These are phyloP conservation scores for Symbiodinium pilosum DNA, from an alignment of 73 alveolate genomes.

Conservation along the genomic window DNA sequence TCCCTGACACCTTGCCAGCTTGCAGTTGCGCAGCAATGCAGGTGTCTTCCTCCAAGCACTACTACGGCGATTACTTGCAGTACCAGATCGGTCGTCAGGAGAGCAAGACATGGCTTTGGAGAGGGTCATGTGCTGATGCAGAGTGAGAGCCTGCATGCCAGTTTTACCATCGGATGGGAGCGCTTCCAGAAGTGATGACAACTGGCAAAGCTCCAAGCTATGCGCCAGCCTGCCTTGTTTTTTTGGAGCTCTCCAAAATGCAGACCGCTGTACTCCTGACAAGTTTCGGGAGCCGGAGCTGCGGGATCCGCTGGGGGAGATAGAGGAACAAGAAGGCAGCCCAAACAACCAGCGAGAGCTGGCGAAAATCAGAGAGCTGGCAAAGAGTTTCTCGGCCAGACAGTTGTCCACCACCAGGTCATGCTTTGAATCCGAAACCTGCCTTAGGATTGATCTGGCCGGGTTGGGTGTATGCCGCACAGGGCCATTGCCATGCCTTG, in stretches of 20 bases:
- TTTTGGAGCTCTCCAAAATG: too few relatives aligned
- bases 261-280: too few relatives aligned
- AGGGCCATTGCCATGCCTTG: too few relatives aligned
- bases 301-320: background rate
- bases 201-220: slow-evolving; percentile 92
- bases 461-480: too few relatives aligned
- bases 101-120: background rate
- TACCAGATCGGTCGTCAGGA: slow-evolving; percentile 94
- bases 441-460: too few relatives aligned
- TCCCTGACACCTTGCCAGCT: background rate
- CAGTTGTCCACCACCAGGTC: too few relatives aligned
- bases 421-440: too few relatives aligned
- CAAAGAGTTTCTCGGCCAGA: too few relatives aligned
- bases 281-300: background rate
- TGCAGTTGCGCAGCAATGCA: too few relatives aligned
- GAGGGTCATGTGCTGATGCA: background rate
- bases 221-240: slow-evolving; percentile 50
- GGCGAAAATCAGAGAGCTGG: too few relatives aligned
- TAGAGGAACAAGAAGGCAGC: too few relatives aligned
- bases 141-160: slow-evolving; percentile 23
- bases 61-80: slow-evolving; percentile 89
- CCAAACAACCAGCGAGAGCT: background rate
- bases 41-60: slow-evolving; percentile 61
- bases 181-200: slow-evolving; percentile 92
- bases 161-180: slow-evolving; percentile 93